Evolutionary conservation across 2,329 filamentous ascomycete species (phyloP), one percentile per base, ranked within the genome.

Genomic region (Thermomyces lanuginosus): DNA sequence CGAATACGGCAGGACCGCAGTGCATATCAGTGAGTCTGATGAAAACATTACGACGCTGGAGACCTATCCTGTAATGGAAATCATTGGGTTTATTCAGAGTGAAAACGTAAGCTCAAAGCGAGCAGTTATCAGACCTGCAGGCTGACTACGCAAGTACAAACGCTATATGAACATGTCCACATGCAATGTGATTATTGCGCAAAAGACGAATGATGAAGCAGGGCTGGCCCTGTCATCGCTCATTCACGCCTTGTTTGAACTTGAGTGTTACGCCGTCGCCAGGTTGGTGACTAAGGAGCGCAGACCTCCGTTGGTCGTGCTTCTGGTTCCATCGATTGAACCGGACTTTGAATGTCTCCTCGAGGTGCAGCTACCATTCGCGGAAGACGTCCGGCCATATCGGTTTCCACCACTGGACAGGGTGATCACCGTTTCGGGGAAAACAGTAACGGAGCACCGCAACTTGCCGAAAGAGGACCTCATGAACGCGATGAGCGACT

Each of bases 351-450:
- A 93, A 48, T 86, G 80, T 40, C 63, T 98, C 2, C 73, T 92
- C 36, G 89, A 98, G 45, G 67, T 91, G 1, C 82, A 89, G 18
- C 61, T 95, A 4, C 89, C 89, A 0, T 98, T 93, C 43, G 76
- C 82, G 2, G 89, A 98, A 57, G 89, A 98, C 45, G 64, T 93
- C 24, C 71, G 89, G 18, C 66, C 66, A n/a, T 95, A 93, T 49
- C 76, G 74, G 31, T 98, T 98, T 39, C 83, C 89, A 4, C 81
- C 86, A 0, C 58, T 98, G 7, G 84, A 92, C 46, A 77, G 71
- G 35, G 76, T 95, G 15, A 58, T 92, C 33, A 93, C 84, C 0
- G 66, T 91, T n/a, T 82, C 74, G 7, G 86, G 86, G 1, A 78
- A 80, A 36, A 66, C 69, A 6, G 59, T 93, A 25, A 79, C 69